Percentiles rank a stretch among this genome's conserved stretches.
phyloP scores from a whole-genome alignment of 176 grass and related monocot genomes.

The Alloteropsis semialata region DNA sequence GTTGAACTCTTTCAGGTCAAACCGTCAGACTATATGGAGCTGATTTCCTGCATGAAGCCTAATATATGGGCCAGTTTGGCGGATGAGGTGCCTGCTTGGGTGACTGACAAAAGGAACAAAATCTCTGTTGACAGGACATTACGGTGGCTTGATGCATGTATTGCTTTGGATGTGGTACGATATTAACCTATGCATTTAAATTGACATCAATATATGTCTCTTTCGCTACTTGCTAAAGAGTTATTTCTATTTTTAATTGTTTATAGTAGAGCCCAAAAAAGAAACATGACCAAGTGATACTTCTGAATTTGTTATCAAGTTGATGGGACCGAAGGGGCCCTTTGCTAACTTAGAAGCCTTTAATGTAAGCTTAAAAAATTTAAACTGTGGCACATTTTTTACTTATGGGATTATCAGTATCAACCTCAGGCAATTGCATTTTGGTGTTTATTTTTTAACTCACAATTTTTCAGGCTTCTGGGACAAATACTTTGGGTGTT shows the following conservation, averaged over 20 bases:
- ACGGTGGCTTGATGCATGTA: slow-evolving; percentile 86
- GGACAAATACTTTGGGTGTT: slow-evolving; percentile 64
- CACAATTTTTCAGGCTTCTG: slow-evolving; percentile 53
- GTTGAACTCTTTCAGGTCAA: slow-evolving; percentile 54
- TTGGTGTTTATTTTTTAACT: not conserved
- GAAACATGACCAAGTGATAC: not conserved
- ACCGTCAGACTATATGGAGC: slow-evolving; percentile 84
- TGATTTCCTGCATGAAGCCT: slow-evolving; percentile 71
- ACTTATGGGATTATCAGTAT: not conserved
- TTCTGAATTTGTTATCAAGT: not conserved
- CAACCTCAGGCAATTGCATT: not conserved
- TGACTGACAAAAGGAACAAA: slow-evolving; percentile 78
- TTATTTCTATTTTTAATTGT: not conserved
- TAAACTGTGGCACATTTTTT: not conserved
- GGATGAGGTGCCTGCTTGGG: slow-evolving; percentile 94
- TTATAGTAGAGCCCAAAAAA: not conserved
- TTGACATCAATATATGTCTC: not conserved
- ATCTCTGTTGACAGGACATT: slow-evolving; percentile 87
- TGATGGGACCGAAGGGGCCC: not conserved
- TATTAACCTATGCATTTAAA: not conserved
- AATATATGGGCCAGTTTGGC: slow-evolving; percentile 86
- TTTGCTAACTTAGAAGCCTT: not conserved
- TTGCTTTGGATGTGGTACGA: slow-evolving; percentile 64
- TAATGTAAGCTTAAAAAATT: not conserved
- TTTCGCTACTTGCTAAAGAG: not conserved